Evolutionary conservation across 2,329 filamentous ascomycete species (phyloP).

Genomic region (Orbilia ellipsospora): DNA sequence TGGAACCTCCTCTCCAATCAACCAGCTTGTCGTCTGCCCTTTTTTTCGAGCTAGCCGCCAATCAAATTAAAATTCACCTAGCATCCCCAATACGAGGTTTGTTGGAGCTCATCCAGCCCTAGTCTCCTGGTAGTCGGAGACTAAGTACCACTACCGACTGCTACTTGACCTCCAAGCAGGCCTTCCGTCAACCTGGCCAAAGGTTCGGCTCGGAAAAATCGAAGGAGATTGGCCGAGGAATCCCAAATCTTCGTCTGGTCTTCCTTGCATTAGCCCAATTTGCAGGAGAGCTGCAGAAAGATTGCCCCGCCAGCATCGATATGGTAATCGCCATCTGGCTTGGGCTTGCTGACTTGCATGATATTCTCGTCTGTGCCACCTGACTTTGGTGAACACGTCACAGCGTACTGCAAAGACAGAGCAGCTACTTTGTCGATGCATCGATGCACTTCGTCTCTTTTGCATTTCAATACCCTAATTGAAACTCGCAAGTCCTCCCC

Average conservation of each 20-base stretch:
- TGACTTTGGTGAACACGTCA: constrained; percentile 54
- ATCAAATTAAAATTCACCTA: constrained; percentile 1
- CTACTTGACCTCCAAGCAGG: constrained; percentile 17
- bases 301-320: constrained; percentile 19
- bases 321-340: constrained; percentile 7
- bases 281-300: constrained; percentile 31
- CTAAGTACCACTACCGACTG: constrained; percentile 48
- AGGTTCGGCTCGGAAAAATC: constrained; percentile 42
- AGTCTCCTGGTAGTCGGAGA: constrained; percentile 1
- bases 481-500: not conserved
- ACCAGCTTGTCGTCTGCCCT: constrained; percentile 2
- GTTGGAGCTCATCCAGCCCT: constrained; percentile 24
- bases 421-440: constrained; percentile 12
- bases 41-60: constrained; percentile 39
- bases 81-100: constrained; percentile 7
- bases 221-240: constrained; percentile 12
- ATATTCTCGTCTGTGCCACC: constrained; percentile 35
- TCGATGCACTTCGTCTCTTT: constrained; percentile 10
- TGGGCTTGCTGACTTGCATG: constrained; percentile 27
- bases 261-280: constrained; percentile 29
- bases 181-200: not conserved
- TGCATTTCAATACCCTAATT: constrained; percentile 4
- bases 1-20: not conserved
- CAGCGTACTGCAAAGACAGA: constrained; percentile 29
- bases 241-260: constrained; percentile 40